Base-by-base conservation (phyloP, 2,329 filamentous ascomycete genomes). In the Fusarium sp. region DNA sequence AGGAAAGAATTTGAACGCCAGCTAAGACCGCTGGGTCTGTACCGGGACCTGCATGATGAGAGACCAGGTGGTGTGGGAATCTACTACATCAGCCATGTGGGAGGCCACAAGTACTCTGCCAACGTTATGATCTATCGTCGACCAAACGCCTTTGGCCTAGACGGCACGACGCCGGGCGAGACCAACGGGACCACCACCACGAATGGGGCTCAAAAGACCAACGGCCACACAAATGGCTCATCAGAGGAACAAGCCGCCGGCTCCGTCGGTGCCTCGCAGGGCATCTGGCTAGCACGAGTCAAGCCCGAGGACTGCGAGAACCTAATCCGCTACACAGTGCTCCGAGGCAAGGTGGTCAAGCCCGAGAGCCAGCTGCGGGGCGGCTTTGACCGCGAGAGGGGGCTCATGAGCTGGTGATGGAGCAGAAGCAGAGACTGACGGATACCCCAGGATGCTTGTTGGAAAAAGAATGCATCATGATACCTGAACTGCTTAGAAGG, bases 31-130 rank as follows among this genome's bases (percentile, higher is more conserved):
- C 86, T 97, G 14, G 95, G 95, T 0, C 85, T 99, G 22, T 95
- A 93, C 82, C 92, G 97, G 33, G 96, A 98, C 81, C 85, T 97
- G 56, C 91, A 97, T 80, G 97, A 99, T 81, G 92, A 95, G 82
- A 86, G 97, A 67, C 95, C 95, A 0, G 96, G 96, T 13, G 97
- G 97, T 14, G 96, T 98, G 7, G 96, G 95, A 1, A 94, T 99
- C 74, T 98, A 98, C 85, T 98, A 98, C 81, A 97, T 98, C 80
- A 96, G 92, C 76, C 97, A 99, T 80, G 95, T 98, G 4, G 97
- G 97, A 31, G 97, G 97, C 0, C 97, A 99, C 86, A 98, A 98
- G 85, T 98, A 97, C 84, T 92, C 92, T 56, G 97, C 97, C 31
- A 99, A 99, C 79, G 91, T 98, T 77, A 94, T 99, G 86, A 88